phyloP scores from a whole-genome alignment of 352 stramenopile genomes.

The Achlya hypogyna region DNA sequence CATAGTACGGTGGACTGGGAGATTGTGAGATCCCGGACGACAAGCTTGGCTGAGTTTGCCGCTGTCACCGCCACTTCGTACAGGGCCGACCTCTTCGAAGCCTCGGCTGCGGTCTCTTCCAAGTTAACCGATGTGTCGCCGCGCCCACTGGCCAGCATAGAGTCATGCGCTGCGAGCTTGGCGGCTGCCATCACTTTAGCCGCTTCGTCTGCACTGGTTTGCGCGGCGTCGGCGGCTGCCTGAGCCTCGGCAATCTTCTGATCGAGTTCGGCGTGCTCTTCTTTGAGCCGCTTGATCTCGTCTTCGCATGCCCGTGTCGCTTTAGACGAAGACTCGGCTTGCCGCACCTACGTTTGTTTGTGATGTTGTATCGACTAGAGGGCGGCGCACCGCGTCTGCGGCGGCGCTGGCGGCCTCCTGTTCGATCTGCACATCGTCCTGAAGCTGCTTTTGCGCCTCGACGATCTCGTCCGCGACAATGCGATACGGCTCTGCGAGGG shows the following conservation, averaged over 20 bases:
- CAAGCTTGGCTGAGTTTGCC: neutral
- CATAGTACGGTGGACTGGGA: neutral
- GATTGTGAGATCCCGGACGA: neutral
- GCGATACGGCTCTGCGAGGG: constrained; percentile 57
- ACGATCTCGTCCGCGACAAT: constrained; percentile 70
- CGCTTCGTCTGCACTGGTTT: neutral
- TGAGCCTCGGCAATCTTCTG: neutral
- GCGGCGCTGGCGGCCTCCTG: constrained; percentile 27
- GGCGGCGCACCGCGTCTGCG: neutral
- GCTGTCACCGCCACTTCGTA: constrained; percentile 12
- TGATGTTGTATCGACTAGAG: neutral
- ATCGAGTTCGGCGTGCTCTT: neutral
- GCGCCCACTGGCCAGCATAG: neutral
- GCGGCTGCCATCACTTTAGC: neutral
- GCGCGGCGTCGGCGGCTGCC: neutral
- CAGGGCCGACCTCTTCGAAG: neutral
- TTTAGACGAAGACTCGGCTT: constrained; percentile 8
- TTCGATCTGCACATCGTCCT: constrained; percentile 25
- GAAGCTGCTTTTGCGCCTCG: constrained; percentile 45
- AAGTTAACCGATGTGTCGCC: neutral
- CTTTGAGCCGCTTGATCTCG: neutral
- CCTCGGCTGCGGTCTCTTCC: neutral
- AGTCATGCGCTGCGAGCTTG: constrained; percentile 12
- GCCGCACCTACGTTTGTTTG: neutral
- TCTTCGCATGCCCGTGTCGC: constrained; percentile 8